phyloP scores from a whole-genome alignment of 805 yeast genomes.

The Candida chauliodis region DNA sequence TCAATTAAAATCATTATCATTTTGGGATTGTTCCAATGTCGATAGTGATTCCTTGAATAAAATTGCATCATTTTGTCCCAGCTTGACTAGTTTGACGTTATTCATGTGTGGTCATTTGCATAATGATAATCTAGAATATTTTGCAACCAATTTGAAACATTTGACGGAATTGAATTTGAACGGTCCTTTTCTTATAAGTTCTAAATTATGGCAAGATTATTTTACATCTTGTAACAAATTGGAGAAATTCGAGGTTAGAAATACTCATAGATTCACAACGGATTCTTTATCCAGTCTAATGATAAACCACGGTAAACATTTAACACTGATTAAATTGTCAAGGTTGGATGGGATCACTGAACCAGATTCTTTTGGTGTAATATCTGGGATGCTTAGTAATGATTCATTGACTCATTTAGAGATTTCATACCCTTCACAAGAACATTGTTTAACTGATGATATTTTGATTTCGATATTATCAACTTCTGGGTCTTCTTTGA shows the following conservation, averaged over 20 bases:
- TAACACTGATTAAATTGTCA: conserved; percentile 58
- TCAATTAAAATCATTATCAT: conserved; percentile 52
- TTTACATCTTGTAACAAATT: conserved; percentile 59
- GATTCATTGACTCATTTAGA: conserved; percentile 55
- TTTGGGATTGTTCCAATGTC: conserved; percentile 91
- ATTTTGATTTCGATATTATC: conserved; percentile 58
- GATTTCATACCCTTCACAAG: conserved; percentile 64
- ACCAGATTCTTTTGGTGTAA: conserved; percentile 52
- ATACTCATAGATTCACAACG: conserved; percentile 79
- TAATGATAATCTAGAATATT: conserved; percentile 67
- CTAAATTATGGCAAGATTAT: conserved; percentile 71
- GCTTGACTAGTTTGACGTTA: conserved; percentile 59
- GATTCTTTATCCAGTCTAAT: conserved; percentile 61
- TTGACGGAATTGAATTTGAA: conserved; percentile 62
- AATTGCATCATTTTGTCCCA: conserved; percentile 78
- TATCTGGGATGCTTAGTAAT: conserved; percentile 56
- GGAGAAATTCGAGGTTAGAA: conserved; percentile 57
- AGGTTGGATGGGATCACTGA: conserved; percentile 71
- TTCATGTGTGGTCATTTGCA: conserved; percentile 93
- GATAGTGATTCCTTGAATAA: conserved; percentile 60
- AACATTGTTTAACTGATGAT: conserved; percentile 66
- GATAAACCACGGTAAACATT: conserved; percentile 50
- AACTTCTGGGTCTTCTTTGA: conserved; percentile 58
- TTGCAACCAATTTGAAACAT: conserved; percentile 52
- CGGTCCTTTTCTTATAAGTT: conserved; percentile 86